Evolutionary conservation across 371 early-diverging fungal species (phyloP).

Genomic region (Actinomortierella wolfii): DNA sequence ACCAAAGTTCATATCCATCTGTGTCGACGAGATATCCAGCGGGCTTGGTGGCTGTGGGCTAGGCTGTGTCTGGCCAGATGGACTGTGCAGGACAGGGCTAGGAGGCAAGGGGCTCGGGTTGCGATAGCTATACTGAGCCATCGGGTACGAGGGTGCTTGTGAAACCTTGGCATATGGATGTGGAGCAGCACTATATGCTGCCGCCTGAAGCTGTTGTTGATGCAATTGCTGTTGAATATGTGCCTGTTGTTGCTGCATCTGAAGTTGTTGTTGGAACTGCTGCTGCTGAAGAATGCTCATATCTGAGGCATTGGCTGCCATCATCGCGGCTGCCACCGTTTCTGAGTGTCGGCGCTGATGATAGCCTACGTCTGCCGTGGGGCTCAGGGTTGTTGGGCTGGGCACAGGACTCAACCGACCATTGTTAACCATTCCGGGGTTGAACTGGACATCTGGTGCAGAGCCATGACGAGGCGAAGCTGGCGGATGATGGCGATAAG

Average conservation of each 20-base stretch:
- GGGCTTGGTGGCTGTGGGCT: constrained; percentile 40
- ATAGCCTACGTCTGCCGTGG: constrained; percentile 14
- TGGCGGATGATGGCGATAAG: not conserved
- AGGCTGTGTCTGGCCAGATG: constrained; percentile 17
- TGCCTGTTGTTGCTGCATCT: constrained; percentile 14
- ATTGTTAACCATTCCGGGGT: no score
- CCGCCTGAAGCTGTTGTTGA: no score
- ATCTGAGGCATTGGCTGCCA: constrained; percentile 4
- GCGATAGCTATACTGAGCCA: constrained; percentile 8
- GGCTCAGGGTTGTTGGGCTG: constrained; percentile 32
- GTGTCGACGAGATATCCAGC: constrained; percentile 21
- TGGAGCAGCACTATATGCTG: no score
- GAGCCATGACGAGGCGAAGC: no score
- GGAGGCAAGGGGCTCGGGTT: constrained; percentile 21
- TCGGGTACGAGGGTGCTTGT: no score
- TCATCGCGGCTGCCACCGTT: constrained; percentile 5
- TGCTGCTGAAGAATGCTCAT: constrained; percentile 11
- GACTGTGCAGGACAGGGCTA: constrained; percentile 27
- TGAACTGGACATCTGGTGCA: no score
- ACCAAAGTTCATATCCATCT: constrained; percentile 31
- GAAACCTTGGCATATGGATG: no score
- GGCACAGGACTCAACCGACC: not conserved
- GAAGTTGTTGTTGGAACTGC: constrained; percentile 10
- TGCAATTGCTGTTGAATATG: constrained; percentile 29
- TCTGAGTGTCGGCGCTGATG: constrained; percentile 32